Base-by-base conservation (phyloP, 257 asterid species). In the Perilla frutescens region DNA sequence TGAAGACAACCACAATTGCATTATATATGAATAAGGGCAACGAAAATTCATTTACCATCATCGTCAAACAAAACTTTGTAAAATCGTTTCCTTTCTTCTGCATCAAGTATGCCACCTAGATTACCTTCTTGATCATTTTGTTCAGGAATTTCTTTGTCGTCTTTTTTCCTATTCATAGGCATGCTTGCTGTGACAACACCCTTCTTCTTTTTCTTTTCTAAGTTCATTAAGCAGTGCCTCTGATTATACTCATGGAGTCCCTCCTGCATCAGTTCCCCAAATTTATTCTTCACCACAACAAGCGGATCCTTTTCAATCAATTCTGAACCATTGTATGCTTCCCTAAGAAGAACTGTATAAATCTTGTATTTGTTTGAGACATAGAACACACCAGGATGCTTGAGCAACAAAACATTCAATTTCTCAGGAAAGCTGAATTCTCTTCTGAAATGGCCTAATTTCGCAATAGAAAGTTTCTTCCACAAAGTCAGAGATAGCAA, bases 241-340 rank as follows among this genome's bases (percentile, higher is more conserved):
- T 80, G 81, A 57, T 91, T 93, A 72, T 89, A 91, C 61, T 89
- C 97, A 29, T 91, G 93, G 74, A 89, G 89, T 50, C 97, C 98
- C 74, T 84, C 93, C 82, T 89, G 96, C 96, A 93, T 93, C 77
- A 93, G 37, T 44, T 87, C 96, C 72, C 98, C 97, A 70, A 85
- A 93, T 67, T 88, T 91, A 61, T 93, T 96, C 90, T 93, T 93
- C 82, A 91, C 87, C 50, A 81, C 78, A n/a, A 93, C 87, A 13
- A 88, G 87, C 3, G 95, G 97, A 61, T 93, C 98, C 84, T 86
- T 91, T 53, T 91, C 90, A 39, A 88, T 79, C 84, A 93, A 75
- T 59, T 88, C 90, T 0, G 89, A 81, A 39, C 94, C 96, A 48
- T 44, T 66, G 66, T 91, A 91, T 37, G 87, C 94, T 87, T 93